Percentiles rank a stretch among this genome's conserved stretches.
phyloP scores from a whole-genome alignment of 164 flowering plant species.

The Magnolia changhungtana region DNA sequence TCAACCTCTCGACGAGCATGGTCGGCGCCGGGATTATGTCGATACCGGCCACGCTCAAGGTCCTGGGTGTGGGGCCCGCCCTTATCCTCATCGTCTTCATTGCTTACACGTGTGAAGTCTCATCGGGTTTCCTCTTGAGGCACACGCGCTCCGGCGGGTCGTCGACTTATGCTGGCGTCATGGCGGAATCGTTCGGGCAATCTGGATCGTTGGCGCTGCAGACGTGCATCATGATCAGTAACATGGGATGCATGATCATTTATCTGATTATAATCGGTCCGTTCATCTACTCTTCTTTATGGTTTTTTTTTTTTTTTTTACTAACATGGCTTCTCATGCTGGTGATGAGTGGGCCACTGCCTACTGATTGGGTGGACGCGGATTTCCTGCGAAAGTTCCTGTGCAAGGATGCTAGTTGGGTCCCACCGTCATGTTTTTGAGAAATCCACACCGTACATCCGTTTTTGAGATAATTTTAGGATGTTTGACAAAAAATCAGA shows the following conservation, averaged over 20 bases:
- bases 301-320: no score
- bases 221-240: conserved; percentile 58
- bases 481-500: no score
- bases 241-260: conserved; percentile 63
- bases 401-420: no score
- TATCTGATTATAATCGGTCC: conserved; percentile 83
- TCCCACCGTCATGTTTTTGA: no score
- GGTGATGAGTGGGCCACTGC: no score
- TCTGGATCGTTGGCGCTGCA: conserved; percentile 65
- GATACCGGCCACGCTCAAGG: conserved; percentile 85
- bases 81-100: conserved; percentile 46
- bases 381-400: no score
- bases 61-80: conserved; percentile 75
- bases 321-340: no score
- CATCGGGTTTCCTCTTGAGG: conserved; percentile 68
- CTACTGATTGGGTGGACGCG: no score
- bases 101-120: conserved; percentile 57
- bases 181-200: conserved; percentile 78
- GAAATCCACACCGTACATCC: no score
- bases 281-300: not conserved
- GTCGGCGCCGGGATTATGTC: conserved; percentile 99
- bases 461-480: no score
- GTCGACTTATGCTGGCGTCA: conserved; percentile 66
- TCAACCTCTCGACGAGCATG: conserved; percentile 90
- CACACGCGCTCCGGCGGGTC: conserved; percentile 56